These are phyloP conservation scores for Penicillium sp. DNA, from an alignment of 2,329 filamentous ascomycete species.

Conservation along the genomic window DNA sequence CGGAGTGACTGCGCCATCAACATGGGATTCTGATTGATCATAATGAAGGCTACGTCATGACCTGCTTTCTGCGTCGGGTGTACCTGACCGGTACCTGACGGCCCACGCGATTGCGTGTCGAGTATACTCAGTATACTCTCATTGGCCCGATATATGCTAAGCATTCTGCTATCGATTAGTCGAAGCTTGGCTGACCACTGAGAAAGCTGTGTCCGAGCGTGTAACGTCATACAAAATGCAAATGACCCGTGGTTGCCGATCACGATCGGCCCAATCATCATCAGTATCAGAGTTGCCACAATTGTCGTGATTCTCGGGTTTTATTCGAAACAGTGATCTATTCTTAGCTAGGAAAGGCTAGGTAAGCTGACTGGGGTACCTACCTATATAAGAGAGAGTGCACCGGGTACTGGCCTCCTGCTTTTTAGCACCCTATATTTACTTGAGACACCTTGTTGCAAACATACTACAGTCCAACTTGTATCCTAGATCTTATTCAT, in stretches of 20 bases:
- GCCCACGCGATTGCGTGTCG: constrained; percentile 20
- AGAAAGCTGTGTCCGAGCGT: constrained; percentile 1
- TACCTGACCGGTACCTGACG: constrained; percentile 9
- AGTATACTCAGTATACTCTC: not conserved
- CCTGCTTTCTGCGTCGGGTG: constrained; percentile 2
- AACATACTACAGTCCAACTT: not conserved
- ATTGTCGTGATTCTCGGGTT: constrained; percentile 15
- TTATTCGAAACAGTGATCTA: constrained; percentile 9
- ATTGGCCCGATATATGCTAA: constrained; percentile 19
- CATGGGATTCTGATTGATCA: not conserved
- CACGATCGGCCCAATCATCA: constrained; percentile 16
- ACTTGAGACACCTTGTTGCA: not conserved
- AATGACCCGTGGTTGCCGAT: constrained; percentile 10
- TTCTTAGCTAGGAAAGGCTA: constrained; percentile 14
- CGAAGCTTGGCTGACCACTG: constrained; percentile 10
- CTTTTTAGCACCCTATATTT: not conserved
- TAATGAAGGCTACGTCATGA: not conserved
- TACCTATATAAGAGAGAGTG: not conserved
- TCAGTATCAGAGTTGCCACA: constrained; percentile 15
- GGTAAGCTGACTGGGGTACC: not conserved
- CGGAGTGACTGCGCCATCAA: not conserved
- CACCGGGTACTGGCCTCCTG: not conserved
- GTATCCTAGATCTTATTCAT: not conserved
- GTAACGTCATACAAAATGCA: constrained; percentile 19
- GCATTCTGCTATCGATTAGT: constrained; percentile 16